Conservation (phyloP, 1,139 yeast species). For the Suhomyces taliae region DNA sequence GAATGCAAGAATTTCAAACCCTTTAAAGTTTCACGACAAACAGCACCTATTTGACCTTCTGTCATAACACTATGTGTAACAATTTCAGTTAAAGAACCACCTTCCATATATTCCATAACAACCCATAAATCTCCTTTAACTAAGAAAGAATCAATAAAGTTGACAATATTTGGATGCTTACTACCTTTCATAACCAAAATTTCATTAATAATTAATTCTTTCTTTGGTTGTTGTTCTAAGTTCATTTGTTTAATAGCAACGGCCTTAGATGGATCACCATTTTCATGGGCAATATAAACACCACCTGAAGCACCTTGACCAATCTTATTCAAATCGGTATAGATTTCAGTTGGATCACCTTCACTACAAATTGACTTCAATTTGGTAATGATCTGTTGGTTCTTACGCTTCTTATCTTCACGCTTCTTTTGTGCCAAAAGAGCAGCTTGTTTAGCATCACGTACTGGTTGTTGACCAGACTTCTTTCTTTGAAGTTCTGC, state of each 20-base stretch:
- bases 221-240: conserved; percentile 89
- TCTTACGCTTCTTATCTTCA: conserved; percentile 68
- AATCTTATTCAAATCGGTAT: conserved; percentile 71
- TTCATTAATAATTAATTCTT: conserved; percentile 88
- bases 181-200: conserved; percentile 92
- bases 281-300: conserved; percentile 85
- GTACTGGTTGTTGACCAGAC: conserved; percentile 38
- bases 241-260: conserved; percentile 98
- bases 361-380: conserved; percentile 76
- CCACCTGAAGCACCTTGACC: conserved; percentile 99
- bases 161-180: conserved; percentile 87
- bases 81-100: conserved; percentile 93
- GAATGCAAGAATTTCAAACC: conserved; percentile 88
- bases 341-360: conserved; percentile 81
- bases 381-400: conserved; percentile 67
- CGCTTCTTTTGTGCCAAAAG: conserved; percentile 65
- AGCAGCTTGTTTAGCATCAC: conserved; percentile 59
- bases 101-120: conserved; percentile 98
- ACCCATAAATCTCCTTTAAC: conserved; percentile 86
- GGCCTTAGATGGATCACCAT: conserved; percentile 50
- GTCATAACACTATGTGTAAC: conserved; percentile 94
- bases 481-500: conserved; percentile 13
- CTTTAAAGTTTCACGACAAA: conserved; percentile 83
- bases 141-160: conserved; percentile 82
- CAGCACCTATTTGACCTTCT: conserved; percentile 97